Conservation (phyloP, 2,329 filamentous ascomycete genomes). For the Neonectria sp. region DNA sequence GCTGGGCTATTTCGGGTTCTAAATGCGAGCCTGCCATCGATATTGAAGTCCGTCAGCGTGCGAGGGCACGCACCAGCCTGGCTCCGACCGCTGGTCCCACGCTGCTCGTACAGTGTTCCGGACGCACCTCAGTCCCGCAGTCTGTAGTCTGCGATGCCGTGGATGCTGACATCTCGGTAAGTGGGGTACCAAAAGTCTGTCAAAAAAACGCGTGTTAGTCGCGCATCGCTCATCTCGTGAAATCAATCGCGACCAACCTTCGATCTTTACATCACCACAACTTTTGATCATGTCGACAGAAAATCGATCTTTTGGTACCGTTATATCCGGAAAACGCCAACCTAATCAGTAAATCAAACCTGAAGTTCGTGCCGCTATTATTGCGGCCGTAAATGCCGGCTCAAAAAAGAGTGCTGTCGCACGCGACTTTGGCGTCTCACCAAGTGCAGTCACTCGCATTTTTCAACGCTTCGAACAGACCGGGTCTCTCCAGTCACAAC, state of each 20-base stretch:
- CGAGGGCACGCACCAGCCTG: conserved; percentile 19
- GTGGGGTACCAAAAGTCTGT: neutral
- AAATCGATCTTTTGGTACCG: neutral
- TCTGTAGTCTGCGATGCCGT: too few species aligned
- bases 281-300: neutral
- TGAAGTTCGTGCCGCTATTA: conserved; percentile 6
- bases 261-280: neutral
- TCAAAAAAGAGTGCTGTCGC: conserved; percentile 1
- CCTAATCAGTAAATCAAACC: neutral
- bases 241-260: neutral
- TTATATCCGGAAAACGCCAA: neutral
- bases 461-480: conserved; percentile 9
- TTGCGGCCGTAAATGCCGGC: conserved; percentile 1
- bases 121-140: too few species aligned
- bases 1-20: conserved; percentile 24
- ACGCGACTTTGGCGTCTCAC: conserved; percentile 3
- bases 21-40: conserved; percentile 18
- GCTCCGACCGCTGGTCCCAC: conserved; percentile 12
- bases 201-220: neutral
- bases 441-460: neutral
- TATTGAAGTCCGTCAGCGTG: conserved; percentile 19
- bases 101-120: too few species aligned
- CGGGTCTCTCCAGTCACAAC: neutral
- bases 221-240: neutral
- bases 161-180: too few species aligned